phyloP scores from a whole-genome alignment of 371 early-diverging fungal genomes.

The Mortierella sp. region DNA sequence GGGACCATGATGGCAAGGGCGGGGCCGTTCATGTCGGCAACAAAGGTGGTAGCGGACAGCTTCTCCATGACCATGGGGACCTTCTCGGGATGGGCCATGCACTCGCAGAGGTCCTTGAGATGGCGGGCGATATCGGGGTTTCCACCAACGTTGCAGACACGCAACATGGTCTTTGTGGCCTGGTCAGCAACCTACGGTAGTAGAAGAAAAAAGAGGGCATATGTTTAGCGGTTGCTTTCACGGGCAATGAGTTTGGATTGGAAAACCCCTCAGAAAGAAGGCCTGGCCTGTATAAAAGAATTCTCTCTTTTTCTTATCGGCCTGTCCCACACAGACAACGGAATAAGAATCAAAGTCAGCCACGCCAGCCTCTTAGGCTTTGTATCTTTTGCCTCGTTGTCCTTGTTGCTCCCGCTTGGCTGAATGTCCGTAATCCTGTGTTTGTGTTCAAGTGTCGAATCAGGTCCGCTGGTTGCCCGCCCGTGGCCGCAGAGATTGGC shows the following conservation, averaged over 20 bases:
- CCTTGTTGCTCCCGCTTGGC: slow-evolving; percentile 4
- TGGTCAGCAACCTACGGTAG: slow-evolving; percentile 59
- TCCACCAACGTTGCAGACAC: slow-evolving; percentile 78
- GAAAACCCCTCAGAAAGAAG: neutral
- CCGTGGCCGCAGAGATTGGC: neutral
- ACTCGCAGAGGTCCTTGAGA: slow-evolving; percentile 75
- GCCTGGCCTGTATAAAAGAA: neutral
- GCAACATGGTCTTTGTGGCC: slow-evolving; percentile 72
- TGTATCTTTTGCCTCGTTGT: neutral
- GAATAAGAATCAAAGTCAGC: slow-evolving; percentile 43
- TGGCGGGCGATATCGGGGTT: slow-evolving; percentile 84
- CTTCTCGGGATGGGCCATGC: slow-evolving; percentile 82
- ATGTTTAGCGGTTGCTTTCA: slow-evolving; percentile 8
- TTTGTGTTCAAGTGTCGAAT: neutral
- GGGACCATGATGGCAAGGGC: slow-evolving; percentile 86
- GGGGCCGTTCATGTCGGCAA: slow-evolving; percentile 83
- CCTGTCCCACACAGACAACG: neutral
- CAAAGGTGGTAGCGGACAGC: slow-evolving; percentile 84
- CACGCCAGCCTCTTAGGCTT: neutral
- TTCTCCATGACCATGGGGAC: slow-evolving; percentile 79
- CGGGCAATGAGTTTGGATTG: neutral
- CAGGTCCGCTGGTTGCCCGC: neutral
- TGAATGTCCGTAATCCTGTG: neutral
- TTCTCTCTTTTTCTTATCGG: neutral
- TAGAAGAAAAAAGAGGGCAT: neutral